Base-by-base conservation (phyloP, 1,139 yeast species). In the Hemisphaericaspora xylanilytica region DNA sequence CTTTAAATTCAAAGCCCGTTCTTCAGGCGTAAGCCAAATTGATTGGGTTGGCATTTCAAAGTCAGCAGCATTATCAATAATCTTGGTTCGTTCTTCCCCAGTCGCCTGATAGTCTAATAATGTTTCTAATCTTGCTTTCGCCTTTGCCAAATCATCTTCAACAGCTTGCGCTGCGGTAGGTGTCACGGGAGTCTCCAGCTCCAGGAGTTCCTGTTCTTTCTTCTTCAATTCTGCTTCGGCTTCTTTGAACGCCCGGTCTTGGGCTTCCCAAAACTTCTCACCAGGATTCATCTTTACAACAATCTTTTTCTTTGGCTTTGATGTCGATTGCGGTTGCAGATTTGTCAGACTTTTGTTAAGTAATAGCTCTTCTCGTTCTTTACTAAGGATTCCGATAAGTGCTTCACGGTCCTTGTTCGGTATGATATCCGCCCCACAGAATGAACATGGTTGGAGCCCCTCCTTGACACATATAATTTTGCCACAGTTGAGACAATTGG, bases 401-500 rank as follows among this genome's bases (percentile, higher is more conserved):
- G 78, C 80, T n/a, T 53, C 65, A 48, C 77, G 73, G 46, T 88
- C 96, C 15, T 73, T 73, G 7, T 61, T 56, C 4, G 81, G 72
- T 13, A 92, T 67, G 28, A 92, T 63, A 25, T 81, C 85, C 17
- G 70, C 59, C 0, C 89, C 88, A 64, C 98, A 92, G 47, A 67
- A 85, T 2, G 94, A 76, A 56, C 99, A 94, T 4, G 94, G 94
- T 39, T 89, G 88, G n/a, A 80, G 58, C 0, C 97, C 97, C 56
- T 94, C 97, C 51, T 81, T 81, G 3, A 75, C 73, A 64, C 99
- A 94, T 2, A 92, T 85, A 28, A 94, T 87, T 56, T 89, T 88
- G 9, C 99, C 99, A 61, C 99, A 94, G 42, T 84, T 81, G 32
- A 92, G 63, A 53, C 99, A 94, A 57, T 94, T 94, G 0, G 98